A percentile compares a stretch with the other conserved stretches of the same genome.
These are phyloP conservation scores for Pleurotus sapidus DNA, from an alignment of 768 basidiomycete genomes.

Conservation along the genomic window DNA sequence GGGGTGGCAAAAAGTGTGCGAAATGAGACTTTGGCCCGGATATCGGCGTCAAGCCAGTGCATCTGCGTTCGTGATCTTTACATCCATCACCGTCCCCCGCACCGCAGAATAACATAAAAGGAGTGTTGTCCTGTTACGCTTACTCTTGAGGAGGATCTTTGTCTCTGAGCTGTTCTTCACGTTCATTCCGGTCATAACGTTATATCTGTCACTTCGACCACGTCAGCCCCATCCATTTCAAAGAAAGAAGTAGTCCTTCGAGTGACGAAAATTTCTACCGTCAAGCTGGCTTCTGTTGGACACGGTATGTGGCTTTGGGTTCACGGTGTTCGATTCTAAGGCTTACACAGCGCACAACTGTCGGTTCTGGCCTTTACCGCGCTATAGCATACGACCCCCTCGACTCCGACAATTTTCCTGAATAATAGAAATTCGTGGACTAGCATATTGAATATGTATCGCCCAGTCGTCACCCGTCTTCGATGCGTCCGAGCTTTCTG, in stretches of 20 bases:
- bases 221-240: constrained; percentile 2
- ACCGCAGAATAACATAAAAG: constrained; percentile 6
- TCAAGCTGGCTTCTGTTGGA: constrained; percentile 4
- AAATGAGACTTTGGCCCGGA: background rate
- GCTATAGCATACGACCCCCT: no score
- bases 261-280: background rate
- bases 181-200: background rate
- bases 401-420: no score
- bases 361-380: no score
- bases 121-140: background rate
- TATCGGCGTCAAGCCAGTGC: background rate
- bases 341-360: background rate
- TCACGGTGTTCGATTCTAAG: background rate
- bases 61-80: background rate
- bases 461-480: constrained; percentile 56
- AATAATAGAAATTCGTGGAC: no score
- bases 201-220: background rate
- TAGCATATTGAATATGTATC: constrained; percentile 38
- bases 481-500: constrained; percentile 62
- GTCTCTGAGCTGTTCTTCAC: background rate
- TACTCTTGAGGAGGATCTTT: background rate
- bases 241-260: background rate
- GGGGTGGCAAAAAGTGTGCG: constrained; percentile 2
- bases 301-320: background rate
- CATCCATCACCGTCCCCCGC: constrained; percentile 2